Base-by-base conservation (phyloP, 805 yeast genomes). In the Saccharomyces jurei region DNA sequence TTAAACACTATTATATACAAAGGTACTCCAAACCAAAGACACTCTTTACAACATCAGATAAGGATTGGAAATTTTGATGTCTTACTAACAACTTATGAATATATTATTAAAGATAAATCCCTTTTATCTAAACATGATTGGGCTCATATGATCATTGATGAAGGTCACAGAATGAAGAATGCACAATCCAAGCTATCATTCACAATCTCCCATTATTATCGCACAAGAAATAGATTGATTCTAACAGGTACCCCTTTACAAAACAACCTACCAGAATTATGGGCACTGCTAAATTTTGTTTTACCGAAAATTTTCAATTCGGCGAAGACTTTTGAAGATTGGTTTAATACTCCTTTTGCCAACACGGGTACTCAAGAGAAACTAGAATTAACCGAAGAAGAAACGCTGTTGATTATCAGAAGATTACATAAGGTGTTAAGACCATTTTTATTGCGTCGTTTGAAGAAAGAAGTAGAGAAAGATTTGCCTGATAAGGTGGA, bases 291-390 rank as follows among this genome's bases (percentile, higher is more conserved):
- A 63, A 87, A 87, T 67, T 87, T 87, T 63, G 92, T 86, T 22
- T 77, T 87, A 58, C 96, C 96, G 6, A 85, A 86, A 63, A 84
- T 87, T 68, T 87, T 87, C 77, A 87, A 87, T 65, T 87, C 94
- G 36, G 94, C 86, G 10, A 86, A 87, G 65, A 84, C 92, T 6
- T 87, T 87, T 65, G 94, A 87, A 65, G 95, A 87, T 66, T 87
- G 96, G 95, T 87, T 87, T 67, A 87, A 87, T 64, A 87, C 95
- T 0, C 95, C 95, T 5, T 87, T 87, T 72, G 92, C 91, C 3
- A 87, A 86, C 59, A 83, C 94, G 17, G 95, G 95, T 55, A 76
- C 83, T 14, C 92, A 86, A 68, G 95, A 87, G 62, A 85, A 85
- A 68, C 77, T 87, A 52, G 94, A 84, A 58, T 76, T 87, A 58